phyloP scores from a whole-genome alignment of 495 filamentous ascomycete species.

The Penicillium cosmopolitanum region DNA sequence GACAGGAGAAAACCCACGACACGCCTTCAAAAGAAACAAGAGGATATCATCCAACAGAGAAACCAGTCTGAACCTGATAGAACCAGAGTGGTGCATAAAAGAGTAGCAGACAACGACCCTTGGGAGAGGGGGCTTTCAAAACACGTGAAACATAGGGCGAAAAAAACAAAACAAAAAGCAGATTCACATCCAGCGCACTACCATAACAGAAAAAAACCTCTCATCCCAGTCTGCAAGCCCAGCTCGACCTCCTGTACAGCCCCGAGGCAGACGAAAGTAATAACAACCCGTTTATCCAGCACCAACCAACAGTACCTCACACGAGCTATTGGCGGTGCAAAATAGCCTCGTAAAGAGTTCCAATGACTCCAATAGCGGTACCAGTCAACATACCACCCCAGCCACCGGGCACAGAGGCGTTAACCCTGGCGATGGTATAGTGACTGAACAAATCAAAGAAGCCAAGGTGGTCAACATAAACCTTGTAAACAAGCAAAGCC shows the following conservation, averaged over 20 bases:
- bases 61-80: not conserved
- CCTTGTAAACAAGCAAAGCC: conserved; percentile 74
- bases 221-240: conserved; percentile 7
- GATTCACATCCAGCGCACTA: not conserved
- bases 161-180: not conserved
- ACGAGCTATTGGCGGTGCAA: conserved; percentile 63
- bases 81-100: not conserved
- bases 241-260: conserved; percentile 26
- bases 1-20: conserved; percentile 10
- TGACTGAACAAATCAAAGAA: conserved; percentile 65
- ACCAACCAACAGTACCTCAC: not conserved
- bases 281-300: not conserved
- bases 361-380: conserved; percentile 67
- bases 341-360: conserved; percentile 82
- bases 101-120: not conserved
- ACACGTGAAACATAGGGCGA: not conserved
- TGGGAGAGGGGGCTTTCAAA: not conserved
- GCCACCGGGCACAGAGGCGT: conserved; percentile 69
- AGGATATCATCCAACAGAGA: conserved; percentile 31
- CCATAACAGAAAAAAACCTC: not conserved
- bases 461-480: conserved; percentile 71
- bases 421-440: conserved; percentile 62
- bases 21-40: conserved; percentile 20
- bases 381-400: conserved; percentile 73
- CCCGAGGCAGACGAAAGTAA: conserved; percentile 14